These are phyloP conservation scores for Porphyrellus cyaneotinctus DNA, from an alignment of 768 basidiomycete genomes.

Conservation along the genomic window DNA sequence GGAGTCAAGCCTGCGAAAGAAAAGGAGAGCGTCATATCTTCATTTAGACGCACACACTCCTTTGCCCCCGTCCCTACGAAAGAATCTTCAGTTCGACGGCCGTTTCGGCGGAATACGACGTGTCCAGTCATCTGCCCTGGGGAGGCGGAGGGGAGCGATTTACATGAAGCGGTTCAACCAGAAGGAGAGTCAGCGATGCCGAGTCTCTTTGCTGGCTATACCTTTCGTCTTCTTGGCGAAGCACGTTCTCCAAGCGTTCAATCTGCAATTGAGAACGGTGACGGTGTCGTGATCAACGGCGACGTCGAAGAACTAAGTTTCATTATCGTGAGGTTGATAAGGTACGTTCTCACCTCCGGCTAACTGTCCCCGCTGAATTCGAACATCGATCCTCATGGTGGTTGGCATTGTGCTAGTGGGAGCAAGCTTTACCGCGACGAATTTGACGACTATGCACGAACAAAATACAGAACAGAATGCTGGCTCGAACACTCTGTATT, in stretches of 20 bases:
- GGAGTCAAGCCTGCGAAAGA: conserved; percentile 6
- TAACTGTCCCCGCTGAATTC: too few species aligned
- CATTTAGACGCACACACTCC: conserved; percentile 61
- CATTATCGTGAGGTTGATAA: conserved; percentile 68
- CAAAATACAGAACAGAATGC: conserved; percentile 81
- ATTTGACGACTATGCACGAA: conserved; percentile 39
- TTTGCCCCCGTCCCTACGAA: conserved; percentile 44
- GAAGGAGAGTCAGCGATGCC: neutral
- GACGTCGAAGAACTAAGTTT: conserved; percentile 56
- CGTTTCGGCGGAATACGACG: conserved; percentile 44
- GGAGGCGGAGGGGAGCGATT: conserved; percentile 19
- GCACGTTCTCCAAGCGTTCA: conserved; percentile 56
- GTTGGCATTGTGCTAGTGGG: conserved; percentile 46
- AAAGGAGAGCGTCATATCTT: conserved; percentile 45
- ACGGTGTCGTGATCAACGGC: conserved; percentile 40
- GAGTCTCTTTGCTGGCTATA: conserved; percentile 51
- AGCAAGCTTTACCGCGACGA: conserved; percentile 65
- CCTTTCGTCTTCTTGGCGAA: conserved; percentile 63
- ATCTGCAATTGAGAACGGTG: conserved; percentile 59
- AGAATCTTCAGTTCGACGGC: conserved; percentile 32
- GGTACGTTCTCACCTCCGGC: conserved; percentile 39
- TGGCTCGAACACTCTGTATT: conserved; percentile 89
- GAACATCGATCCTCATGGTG: neutral
- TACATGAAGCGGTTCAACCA: neutral
- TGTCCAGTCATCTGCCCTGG: conserved; percentile 10